phyloP scores from a whole-genome alignment of 495 filamentous ascomycete species.

The Lophium mytilinum region DNA sequence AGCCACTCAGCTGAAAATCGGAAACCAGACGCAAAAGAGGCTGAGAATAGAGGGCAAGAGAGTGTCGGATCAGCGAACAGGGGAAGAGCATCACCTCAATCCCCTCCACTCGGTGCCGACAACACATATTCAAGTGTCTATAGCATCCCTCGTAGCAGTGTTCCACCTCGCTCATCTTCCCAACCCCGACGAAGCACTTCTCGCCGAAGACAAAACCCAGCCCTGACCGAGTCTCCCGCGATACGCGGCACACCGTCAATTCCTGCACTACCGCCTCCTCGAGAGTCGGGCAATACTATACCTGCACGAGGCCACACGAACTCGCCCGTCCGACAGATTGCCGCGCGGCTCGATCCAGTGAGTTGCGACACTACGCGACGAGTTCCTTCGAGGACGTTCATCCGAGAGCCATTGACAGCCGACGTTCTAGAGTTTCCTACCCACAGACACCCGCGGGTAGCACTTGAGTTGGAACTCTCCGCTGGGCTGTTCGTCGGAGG shows the following conservation, averaged over 20 bases:
- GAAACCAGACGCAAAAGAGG: conserved; percentile 11
- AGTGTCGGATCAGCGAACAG: conserved; percentile 14
- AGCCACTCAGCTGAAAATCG: conserved; percentile 15
- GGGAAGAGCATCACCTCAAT: conserved; percentile 16
- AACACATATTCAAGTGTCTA: conserved; percentile 30
- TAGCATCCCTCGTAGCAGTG: conserved; percentile 31
- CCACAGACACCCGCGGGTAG: conserved; percentile 32
- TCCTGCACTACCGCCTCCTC: conserved; percentile 15
- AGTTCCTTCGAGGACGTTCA: conserved; percentile 30
- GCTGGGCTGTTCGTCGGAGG: conserved; percentile 37
- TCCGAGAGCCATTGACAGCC: conserved; percentile 19
- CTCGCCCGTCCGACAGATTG: conserved; percentile 31
- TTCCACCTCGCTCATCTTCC: conserved; percentile 34
- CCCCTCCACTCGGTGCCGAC: conserved; percentile 25
- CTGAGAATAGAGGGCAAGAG: conserved; percentile 3
- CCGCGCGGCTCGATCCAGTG: conserved; percentile 24
- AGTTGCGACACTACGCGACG: conserved; percentile 25
- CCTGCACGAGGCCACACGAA: conserved; percentile 24
- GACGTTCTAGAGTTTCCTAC: conserved; percentile 33
- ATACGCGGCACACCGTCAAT: conserved; percentile 1
- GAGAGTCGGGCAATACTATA: conserved; percentile 23
- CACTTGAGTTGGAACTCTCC: conserved; percentile 30
- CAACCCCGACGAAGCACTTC: conserved; percentile 14
- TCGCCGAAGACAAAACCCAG: conserved; percentile 3
- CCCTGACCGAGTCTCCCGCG: conserved; percentile 2